phyloP scores from a whole-genome alignment of 805 yeast genomes.

The Teunomyces funiuensis region DNA sequence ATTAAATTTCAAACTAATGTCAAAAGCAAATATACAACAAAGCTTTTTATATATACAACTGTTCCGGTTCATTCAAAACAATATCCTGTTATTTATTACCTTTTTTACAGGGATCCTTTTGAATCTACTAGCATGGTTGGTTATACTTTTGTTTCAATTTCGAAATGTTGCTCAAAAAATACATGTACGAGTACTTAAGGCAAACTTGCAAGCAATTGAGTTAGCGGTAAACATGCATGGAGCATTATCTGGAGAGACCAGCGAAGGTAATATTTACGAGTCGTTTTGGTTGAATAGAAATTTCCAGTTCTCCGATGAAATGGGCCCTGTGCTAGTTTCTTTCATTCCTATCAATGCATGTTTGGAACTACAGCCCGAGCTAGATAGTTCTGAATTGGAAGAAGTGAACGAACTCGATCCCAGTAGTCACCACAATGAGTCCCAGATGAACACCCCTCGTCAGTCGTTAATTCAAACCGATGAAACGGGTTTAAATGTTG shows the following conservation, averaged over 20 bases:
- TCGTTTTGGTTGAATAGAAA: background rate
- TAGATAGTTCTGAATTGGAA: background rate
- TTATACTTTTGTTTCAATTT: conserved; percentile 4
- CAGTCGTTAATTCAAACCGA: background rate
- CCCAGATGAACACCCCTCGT: too few species aligned
- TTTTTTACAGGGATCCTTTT: background rate
- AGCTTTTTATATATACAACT: conserved; percentile 1
- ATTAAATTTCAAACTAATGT: background rate
- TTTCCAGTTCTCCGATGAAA: background rate
- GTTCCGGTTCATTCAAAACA: background rate
- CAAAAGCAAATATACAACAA: background rate
- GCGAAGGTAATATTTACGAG: background rate
- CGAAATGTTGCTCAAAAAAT: conserved; percentile 1
- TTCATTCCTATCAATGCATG: conserved; percentile 2
- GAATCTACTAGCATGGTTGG: conserved; percentile 1
- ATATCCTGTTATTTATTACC: background rate
- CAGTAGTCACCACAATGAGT: background rate
- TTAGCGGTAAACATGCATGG: background rate
- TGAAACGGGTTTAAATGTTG: background rate
- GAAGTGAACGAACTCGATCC: background rate
- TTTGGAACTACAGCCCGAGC: background rate
- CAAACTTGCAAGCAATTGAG: conserved; percentile 2
- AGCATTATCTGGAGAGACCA: background rate
- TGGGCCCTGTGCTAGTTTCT: conserved; percentile 1
- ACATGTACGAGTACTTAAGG: background rate